Conservation (phyloP, 1,284 basidiomycete genomes). For the Austroboletus niveus region DNA sequence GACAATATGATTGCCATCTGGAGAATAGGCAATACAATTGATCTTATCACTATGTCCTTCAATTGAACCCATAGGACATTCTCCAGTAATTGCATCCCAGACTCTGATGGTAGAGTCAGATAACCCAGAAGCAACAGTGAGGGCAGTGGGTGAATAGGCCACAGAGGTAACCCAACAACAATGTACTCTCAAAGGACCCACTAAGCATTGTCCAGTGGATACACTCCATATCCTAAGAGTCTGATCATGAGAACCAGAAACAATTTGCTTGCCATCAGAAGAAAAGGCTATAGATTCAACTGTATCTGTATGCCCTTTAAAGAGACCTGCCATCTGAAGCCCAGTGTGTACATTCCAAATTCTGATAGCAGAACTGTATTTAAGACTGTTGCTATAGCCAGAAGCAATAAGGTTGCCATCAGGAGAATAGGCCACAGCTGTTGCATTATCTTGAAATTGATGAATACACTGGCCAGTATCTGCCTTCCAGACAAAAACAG, state of each 20-base stretch:
- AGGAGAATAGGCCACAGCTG: conserved; percentile 13
- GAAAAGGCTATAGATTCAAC: conserved; percentile 11
- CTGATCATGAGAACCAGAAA: conserved; percentile 5
- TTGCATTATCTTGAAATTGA: conserved; percentile 4
- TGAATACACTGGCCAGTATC: conserved; percentile 20
- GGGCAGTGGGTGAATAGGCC: conserved; percentile 17
- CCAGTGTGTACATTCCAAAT: conserved; percentile 16
- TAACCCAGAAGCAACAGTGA: conserved; percentile 15
- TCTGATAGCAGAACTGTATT: conserved; percentile 2
- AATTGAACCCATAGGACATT: conserved; percentile 7
- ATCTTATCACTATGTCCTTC: background rate
- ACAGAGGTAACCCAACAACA: background rate
- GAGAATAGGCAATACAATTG: too few species aligned
- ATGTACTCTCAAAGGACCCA: conserved; percentile 3
- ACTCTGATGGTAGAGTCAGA: conserved; percentile 7
- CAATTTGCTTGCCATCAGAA: conserved; percentile 14
- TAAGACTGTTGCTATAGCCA: background rate
- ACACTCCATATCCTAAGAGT: conserved; percentile 14
- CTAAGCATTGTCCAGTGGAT: conserved; percentile 5
- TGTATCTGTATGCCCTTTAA: background rate
- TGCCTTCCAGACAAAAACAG: background rate
- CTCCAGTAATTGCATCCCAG: conserved; percentile 9
- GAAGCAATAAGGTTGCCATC: conserved; percentile 12
- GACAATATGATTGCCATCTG: too few species aligned
- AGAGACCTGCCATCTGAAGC: conserved; percentile 12